These are phyloP conservation scores for Taxillus chinensis DNA, from an alignment of 164 flowering plant species.

Conservation along the genomic window DNA sequence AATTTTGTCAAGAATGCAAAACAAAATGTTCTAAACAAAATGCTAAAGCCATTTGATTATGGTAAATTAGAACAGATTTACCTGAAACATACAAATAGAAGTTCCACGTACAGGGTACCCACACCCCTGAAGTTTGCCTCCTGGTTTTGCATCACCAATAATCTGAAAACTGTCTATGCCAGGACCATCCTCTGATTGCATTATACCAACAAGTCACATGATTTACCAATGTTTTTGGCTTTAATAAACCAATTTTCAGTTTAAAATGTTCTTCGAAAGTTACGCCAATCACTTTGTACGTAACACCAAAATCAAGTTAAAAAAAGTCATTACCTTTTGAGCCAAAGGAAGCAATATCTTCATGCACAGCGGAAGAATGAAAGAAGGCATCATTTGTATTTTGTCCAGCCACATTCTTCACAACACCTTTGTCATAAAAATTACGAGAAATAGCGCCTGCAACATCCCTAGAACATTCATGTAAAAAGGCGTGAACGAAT, in stretches of 20 bases:
- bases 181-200: conserved; percentile 44
- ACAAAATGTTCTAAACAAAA: not conserved
- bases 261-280: not conserved
- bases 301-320: not conserved
- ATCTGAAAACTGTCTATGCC: conserved; percentile 88
- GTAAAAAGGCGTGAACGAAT: too few relatives aligned
- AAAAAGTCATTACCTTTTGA: conserved; percentile 30
- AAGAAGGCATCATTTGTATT: conserved; percentile 11
- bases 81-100: conserved; percentile 95
- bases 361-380: conserved; percentile 17
- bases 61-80: conserved; percentile 12
- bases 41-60: not conserved
- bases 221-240: not conserved
- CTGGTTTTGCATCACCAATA: conserved; percentile 79
- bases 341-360: conserved; percentile 22
- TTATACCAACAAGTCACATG: conserved; percentile 7
- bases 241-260: not conserved
- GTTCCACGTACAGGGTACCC: conserved; percentile 85
- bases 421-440: conserved; percentile 10
- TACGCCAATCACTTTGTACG: not conserved
- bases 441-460: conserved; percentile 7
- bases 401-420: conserved; percentile 11
- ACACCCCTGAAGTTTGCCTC: conserved; percentile 72
- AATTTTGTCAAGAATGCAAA: conserved; percentile 8
- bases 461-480: conserved; percentile 12